Evolutionary conservation across 306 rosid genomes (phyloP), one percentile per base, ranked within the genome.

Genomic region (Mucuna pruriens): DNA sequence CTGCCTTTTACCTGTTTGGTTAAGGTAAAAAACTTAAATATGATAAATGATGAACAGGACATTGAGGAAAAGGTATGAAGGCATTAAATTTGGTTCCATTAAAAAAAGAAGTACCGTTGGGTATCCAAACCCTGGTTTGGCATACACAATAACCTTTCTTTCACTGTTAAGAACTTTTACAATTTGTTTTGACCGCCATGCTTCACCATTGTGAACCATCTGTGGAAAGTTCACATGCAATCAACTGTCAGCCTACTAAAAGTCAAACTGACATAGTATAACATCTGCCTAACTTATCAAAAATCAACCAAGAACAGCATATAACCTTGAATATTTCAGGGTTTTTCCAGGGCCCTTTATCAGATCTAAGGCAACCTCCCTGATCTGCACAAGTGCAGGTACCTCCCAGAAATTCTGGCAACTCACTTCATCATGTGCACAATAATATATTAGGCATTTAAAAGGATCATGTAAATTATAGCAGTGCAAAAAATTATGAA

Each of bases 351-450:
- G 99, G 99, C 57, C 99, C 99, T 84, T 93, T 95, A 80, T 95
- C 99, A 74, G 99, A 95, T 71, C 88, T 91, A 76, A 93, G 97
- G 72, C 99, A 95, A 74, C 98, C 98, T 63, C 94, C 98, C 77
- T 84, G 85, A 82, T 91, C 96, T 60, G 85, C 92, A 85, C 99
- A 95, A 57, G 89, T 91, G 86, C 99, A 95, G 87, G 79, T 76
- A 77, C 99, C 99, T 33, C 99, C 99, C 12, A 95, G 92, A 89
- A 93, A 95, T n/a, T 93, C 98, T 12, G 99, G 99, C 91, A 95
- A 88, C 88, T 95, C 99, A 62, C 99, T 95, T 83, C 84, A 91
- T 25, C 54, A 79, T 79, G 74, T 55, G 48, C 73, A 79, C 22
- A 80, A 77, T 20, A 78, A 72, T 19, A 61, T 51, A 73, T 74